phyloP scores from a whole-genome alignment of 2,329 filamentous ascomycete species.

The Pestalotiopsis sp. region DNA sequence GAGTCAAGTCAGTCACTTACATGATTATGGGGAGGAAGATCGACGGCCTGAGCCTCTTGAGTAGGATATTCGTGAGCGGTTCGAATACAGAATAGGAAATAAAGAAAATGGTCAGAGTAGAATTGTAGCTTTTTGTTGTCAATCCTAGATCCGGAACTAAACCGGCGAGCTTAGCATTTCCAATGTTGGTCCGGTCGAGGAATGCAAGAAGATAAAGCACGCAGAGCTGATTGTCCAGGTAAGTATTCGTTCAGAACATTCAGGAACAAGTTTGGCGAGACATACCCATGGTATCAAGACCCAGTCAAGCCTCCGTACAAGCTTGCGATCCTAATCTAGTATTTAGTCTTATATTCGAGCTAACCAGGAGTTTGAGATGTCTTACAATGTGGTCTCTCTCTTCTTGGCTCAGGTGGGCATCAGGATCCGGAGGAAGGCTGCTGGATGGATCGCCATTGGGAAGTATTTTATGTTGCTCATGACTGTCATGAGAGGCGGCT shows the following conservation, averaged over 20 bases:
- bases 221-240: slow-evolving; percentile 51
- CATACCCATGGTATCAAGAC: slow-evolving; percentile 38
- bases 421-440: slow-evolving; percentile 48
- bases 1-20: slow-evolving; percentile 44
- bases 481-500: slow-evolving; percentile 23
- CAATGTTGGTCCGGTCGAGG: slow-evolving; percentile 75
- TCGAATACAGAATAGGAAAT: slow-evolving; percentile 83
- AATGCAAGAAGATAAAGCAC: slow-evolving; percentile 76
- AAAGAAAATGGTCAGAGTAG: slow-evolving; percentile 81
- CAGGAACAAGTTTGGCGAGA: neutral
- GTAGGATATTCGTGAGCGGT: slow-evolving; percentile 75
- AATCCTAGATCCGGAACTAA: slow-evolving; percentile 62
- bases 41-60: slow-evolving; percentile 76
- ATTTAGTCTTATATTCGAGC: slow-evolving; percentile 11
- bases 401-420: slow-evolving; percentile 57
- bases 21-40: slow-evolving; percentile 84
- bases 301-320: slow-evolving; percentile 35
- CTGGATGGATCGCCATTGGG: neutral
- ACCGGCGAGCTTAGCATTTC: slow-evolving; percentile 66
- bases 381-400: slow-evolving; percentile 58
- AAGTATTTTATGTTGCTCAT: neutral
- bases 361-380: neutral
- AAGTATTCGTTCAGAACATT: slow-evolving; percentile 26
- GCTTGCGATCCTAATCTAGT: slow-evolving; percentile 30
- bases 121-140: slow-evolving; percentile 69